Evolutionary conservation across 1,139 yeast species (phyloP).

Genomic region (Debaryomyces fabryi): DNA sequence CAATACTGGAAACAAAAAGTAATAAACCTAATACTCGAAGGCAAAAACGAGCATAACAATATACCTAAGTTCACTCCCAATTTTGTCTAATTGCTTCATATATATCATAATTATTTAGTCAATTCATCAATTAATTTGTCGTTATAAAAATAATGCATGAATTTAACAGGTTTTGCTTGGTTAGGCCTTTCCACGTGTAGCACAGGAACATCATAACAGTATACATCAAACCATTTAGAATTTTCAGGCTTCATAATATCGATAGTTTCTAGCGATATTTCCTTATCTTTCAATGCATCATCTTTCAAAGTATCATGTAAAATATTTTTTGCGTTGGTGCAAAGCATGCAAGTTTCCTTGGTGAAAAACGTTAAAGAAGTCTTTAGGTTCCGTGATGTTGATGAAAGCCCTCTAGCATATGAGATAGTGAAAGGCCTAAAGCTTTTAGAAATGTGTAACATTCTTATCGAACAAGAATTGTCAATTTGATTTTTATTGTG

Average conservation of each 20-base stretch:
- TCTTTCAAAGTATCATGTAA: constrained; percentile 43
- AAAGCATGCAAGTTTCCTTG: constrained; percentile 76
- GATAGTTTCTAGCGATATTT: constrained; percentile 47
- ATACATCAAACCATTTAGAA: constrained; percentile 74
- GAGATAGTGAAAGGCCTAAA: neutral
- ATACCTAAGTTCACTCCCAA: neutral
- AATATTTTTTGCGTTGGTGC: constrained; percentile 68
- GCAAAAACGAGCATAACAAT: neutral
- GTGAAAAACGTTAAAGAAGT: constrained; percentile 66
- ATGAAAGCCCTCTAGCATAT: neutral
- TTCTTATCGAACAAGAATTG: neutral
- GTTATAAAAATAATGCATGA: constrained; percentile 75
- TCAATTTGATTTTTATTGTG: neutral
- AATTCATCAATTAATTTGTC: constrained; percentile 59
- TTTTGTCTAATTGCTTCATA: neutral
- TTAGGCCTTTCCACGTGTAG: constrained; percentile 64
- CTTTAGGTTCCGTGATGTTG: neutral
- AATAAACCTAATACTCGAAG: neutral
- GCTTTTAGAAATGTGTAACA: neutral
- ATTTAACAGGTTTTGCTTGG: constrained; percentile 53
- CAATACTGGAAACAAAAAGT: neutral
- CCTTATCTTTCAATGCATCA: constrained; percentile 22
- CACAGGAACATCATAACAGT: constrained; percentile 91
- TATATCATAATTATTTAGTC: constrained; percentile 13
- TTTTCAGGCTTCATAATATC: constrained; percentile 75